Evolutionary conservation across 148 eudicot genomes (phyloP).

Genomic region (Simmondsia chinensis): DNA sequence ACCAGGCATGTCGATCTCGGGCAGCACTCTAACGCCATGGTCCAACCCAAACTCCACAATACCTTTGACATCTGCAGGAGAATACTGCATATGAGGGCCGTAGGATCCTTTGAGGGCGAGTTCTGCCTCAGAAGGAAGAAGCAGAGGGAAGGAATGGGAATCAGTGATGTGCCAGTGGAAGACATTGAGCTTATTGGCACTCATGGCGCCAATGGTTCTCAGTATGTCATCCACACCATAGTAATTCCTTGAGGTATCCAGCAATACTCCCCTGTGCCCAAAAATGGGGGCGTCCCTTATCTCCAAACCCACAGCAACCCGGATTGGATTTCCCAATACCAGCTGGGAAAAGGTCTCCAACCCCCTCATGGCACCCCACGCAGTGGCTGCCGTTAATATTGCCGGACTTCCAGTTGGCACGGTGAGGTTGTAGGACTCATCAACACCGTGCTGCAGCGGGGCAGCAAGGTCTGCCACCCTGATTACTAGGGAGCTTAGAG

Average conservation of each 20-base stretch:
- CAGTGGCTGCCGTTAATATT: slow-evolving; percentile 34
- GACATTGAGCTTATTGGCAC: slow-evolving; percentile 77
- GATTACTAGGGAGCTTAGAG: slow-evolving; percentile 27
- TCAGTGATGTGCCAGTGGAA: slow-evolving; percentile 96
- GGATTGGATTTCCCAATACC: slow-evolving; percentile 20
- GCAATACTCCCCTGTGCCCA: slow-evolving; percentile 58
- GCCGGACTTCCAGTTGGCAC: slow-evolving; percentile 29
- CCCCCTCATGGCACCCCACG: slow-evolving; percentile 92
- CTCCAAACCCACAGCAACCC: slow-evolving; percentile 36
- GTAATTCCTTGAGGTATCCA: slow-evolving; percentile 79
- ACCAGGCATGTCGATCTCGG: slow-evolving; percentile 97
- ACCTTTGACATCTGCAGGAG: slow-evolving; percentile 48
- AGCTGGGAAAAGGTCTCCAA: slow-evolving; percentile 65
- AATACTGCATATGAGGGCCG: slow-evolving; percentile 56
- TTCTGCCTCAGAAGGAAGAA: slow-evolving; percentile 58
- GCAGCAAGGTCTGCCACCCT: slow-evolving; percentile 24
- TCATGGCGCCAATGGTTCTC: slow-evolving; percentile 61
- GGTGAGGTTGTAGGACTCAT: slow-evolving; percentile 70
- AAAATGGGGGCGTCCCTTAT: slow-evolving; percentile 51
- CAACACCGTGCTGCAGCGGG: slow-evolving; percentile 42
- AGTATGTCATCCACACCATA: slow-evolving; percentile 45
- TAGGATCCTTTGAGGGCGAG: slow-evolving; percentile 64
- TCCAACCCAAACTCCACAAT: slow-evolving; percentile 68
- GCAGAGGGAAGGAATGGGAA: slow-evolving; percentile 80
- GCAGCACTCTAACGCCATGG: slow-evolving; percentile 78